Base-by-base conservation (phyloP, 306 rosid species). In the Carpinus viminea region DNA sequence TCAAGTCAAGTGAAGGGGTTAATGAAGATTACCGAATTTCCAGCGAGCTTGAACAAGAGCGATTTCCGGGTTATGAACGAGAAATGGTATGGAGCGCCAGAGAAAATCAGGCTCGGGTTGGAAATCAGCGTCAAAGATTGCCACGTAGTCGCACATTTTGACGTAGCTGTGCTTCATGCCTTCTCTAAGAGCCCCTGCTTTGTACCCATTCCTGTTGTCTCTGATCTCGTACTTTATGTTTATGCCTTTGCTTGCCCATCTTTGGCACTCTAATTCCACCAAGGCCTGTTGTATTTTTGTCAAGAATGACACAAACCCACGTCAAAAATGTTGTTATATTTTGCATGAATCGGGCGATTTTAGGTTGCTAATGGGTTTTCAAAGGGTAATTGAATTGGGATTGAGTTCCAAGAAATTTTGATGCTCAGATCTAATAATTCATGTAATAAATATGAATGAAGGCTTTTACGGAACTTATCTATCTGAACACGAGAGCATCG, bases 151-250 rank as follows among this genome's bases (percentile, higher is more conserved):
- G 79, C 98, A 94, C 4, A 83, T 88, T 47, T 86, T 85, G 71
- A 94, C 98, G 41, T 94, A 92, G 69, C 86, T 84, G 71, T 92
- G 98, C 82, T 92, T 94, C 97, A 94, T 91, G 26, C 97, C 98
- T 81, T 91, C 93, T 59, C 83, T 92, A 5, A 94, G 93, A 52
- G 97, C 93, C 41, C 98, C 98, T 17, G 97, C 97, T 84, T 94
- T 94, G 88, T 92, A 92, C 9, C 97, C 98, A 75, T 81, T 91
- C 79, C 98, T 89, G 79, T 86, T 91, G 84, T 81, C 88, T 57
- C 98, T 89, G 34, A 91, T 87, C 87, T 94, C 98, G 70, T 94
- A 94, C 80, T 87, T 92, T 78, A 94, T 91, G 90, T 91, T 92
- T 82, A 87, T 75, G 31, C 97, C 98, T 86, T 92, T 92, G 85